Evolutionary conservation across 139 green algal species (phyloP), one percentile per base, ranked within the genome.

Genomic region (Picochlorum sp.): DNA sequence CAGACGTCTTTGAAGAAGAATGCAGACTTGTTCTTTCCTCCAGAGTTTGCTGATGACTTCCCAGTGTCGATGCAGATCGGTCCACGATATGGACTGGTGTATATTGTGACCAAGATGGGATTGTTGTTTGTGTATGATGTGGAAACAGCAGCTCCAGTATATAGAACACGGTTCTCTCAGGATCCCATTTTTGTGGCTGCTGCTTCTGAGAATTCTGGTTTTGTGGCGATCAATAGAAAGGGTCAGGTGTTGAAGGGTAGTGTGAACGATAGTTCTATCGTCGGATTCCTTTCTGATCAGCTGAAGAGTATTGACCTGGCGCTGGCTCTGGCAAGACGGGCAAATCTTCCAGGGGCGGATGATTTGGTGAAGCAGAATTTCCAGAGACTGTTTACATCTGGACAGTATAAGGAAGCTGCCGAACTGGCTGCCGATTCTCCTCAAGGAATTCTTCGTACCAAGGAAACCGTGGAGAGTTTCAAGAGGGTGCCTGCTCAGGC

Each of bases 121-220:
- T 81, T 98, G 72, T 75, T 98, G 61, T 99, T 99, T 74, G 94
- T 99, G 64, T 98, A 99, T 71, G 94, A 98, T 74, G 75, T 98
- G 66, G 87, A 96, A 78, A 95, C 85, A 8, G 94, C 86, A 18
- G 92, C 89, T 18, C 91, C 94, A 24, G 86, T 98, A 21, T 99
- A 98, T 85, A 82, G 94, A 61, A 97, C 95, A 69, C 79, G 91
- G 52, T 95, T 99, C 79, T 94, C 80, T 45, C 78, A 87, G 0
- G 94, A 98, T 66, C 94, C 94, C 57, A 89, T 99, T 64, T 99
- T 99, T 78, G 67, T 98, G 34, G 88, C 92, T 2, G 80, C 77
- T 13, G 44, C 63, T n/a, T 84, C 84, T 2, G 76, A 84, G 0
- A 57, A 62, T 20, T 86, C 74, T 4, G 93, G 94, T 31, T 90